Percentiles rank a stretch among this genome's conserved stretches.
These are phyloP conservation scores for Polysphondylium violaceum DNA, from an alignment of 78 protist genomes.

Conservation along the genomic window DNA sequence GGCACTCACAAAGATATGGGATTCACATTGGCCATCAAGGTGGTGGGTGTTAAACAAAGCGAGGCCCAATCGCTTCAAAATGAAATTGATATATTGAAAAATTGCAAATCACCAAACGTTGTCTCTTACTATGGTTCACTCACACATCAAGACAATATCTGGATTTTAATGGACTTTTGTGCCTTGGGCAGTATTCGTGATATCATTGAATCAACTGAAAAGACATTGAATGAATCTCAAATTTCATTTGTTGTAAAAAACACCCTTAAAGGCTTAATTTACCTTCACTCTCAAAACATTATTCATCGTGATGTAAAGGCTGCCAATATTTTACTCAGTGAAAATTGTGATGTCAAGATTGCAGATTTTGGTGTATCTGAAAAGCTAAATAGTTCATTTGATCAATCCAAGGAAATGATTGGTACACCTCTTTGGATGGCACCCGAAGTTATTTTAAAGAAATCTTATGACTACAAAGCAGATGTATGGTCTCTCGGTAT, in stretches of 20 bases:
- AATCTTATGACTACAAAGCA: slow-evolving; percentile 79
- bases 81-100: slow-evolving; percentile 77
- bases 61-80: slow-evolving; percentile 67
- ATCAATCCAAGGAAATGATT: slow-evolving; percentile 74
- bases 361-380: slow-evolving; percentile 97
- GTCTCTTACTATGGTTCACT: slow-evolving; percentile 80
- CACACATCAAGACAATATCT: slow-evolving; percentile 46
- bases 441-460: slow-evolving; percentile 87
- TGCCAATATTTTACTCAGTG: slow-evolving; percentile 92
- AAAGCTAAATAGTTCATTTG: slow-evolving; percentile 25
- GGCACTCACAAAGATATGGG: slow-evolving; percentile 82
- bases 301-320: slow-evolving; percentile 83
- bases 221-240: slow-evolving; percentile 69
- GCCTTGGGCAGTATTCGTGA: slow-evolving; percentile 87
- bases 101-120: slow-evolving; percentile 73
- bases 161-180: slow-evolving; percentile 92
- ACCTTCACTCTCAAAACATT: slow-evolving; percentile 61
- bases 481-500: slow-evolving; percentile 91
- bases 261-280: slow-evolving; percentile 77
- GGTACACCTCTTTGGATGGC: slow-evolving; percentile 87
- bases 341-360: slow-evolving; percentile 86
- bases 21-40: slow-evolving; percentile 77
- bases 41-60: slow-evolving; percentile 53
- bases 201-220: slow-evolving; percentile 63
- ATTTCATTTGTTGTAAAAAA: slow-evolving; percentile 64